A percentile compares a stretch with the other conserved stretches of the same genome.
phyloP scores from a whole-genome alignment of 495 filamentous ascomycete genomes.

The Penicillium odoratum region DNA sequence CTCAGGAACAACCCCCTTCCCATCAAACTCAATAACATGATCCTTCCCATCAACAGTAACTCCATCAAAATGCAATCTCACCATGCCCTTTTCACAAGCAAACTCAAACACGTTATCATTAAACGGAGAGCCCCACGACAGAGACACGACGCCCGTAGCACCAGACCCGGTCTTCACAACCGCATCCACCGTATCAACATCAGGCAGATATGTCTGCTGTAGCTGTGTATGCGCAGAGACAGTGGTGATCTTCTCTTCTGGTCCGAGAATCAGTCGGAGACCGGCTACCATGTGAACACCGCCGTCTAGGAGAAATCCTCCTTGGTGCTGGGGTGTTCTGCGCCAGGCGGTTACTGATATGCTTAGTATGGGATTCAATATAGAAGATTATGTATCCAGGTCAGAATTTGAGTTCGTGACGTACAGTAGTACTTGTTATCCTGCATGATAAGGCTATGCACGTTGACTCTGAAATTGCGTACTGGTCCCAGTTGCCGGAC shows the following conservation, averaged over 20 bases:
- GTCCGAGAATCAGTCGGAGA: constrained; percentile 58
- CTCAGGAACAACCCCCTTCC: constrained; percentile 63
- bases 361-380: not conserved
- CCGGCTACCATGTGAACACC: constrained; percentile 73
- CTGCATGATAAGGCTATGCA: constrained; percentile 53
- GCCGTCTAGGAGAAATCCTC: constrained; percentile 76
- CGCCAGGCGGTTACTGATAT: constrained; percentile 69
- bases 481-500: constrained; percentile 63
- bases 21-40: constrained; percentile 56
- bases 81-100: constrained; percentile 52
- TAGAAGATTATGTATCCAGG: no score
- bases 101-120: constrained; percentile 50
- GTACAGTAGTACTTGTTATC: constrained; percentile 60
- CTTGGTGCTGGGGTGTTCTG: constrained; percentile 68
- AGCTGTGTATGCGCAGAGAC: constrained; percentile 60
- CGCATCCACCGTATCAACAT: constrained; percentile 73
- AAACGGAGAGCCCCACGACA: constrained; percentile 69
- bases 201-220: constrained; percentile 63
- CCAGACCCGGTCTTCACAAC: constrained; percentile 59
- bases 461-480: constrained; percentile 59
- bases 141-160: constrained; percentile 57
- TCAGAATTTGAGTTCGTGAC: constrained; percentile 11
- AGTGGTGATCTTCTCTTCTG: constrained; percentile 40
- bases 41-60: constrained; percentile 53
- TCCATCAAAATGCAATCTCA: constrained; percentile 53